Conservation (phyloP, 768 basidiomycete species). For the Hypholoma fasciculare region DNA sequence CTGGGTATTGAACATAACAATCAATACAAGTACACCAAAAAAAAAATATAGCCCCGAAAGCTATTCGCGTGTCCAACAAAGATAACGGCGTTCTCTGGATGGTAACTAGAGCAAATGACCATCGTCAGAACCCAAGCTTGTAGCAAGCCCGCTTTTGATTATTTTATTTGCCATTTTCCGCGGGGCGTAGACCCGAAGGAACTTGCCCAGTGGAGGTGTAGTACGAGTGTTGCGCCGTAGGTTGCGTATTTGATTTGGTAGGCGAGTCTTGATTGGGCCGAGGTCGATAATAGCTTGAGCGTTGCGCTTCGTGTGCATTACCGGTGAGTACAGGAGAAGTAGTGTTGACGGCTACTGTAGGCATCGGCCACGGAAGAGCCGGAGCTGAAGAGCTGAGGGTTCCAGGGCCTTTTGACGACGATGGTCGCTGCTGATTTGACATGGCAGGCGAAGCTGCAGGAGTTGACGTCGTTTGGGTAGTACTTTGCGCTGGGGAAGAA, state of each 20-base stretch:
- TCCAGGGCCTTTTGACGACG: constrained; percentile 26
- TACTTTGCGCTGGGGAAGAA: constrained; percentile 24
- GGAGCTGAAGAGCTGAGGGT: constrained; percentile 22
- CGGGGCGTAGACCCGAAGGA: constrained; percentile 13
- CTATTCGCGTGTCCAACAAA: no score
- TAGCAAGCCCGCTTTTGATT: background rate
- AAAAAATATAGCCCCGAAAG: background rate
- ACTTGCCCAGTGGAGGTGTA: constrained; percentile 22
- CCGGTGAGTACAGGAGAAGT: constrained; percentile 53
- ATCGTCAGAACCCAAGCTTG: no score
- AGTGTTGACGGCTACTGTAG: constrained; percentile 63
- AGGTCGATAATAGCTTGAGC: constrained; percentile 55
- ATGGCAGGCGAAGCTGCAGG: constrained; percentile 56
- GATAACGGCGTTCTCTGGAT: no score
- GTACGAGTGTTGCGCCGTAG: constrained; percentile 3
- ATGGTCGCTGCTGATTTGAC: constrained; percentile 42
- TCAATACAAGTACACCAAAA: background rate
- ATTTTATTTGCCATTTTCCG: constrained; percentile 25
- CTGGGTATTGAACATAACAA: background rate
- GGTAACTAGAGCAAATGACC: no score
- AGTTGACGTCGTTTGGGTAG: constrained; percentile 43
- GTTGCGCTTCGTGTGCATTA: constrained; percentile 41
- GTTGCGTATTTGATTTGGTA: constrained; percentile 10
- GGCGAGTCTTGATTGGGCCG: constrained; percentile 21
- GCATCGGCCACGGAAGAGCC: constrained; percentile 68